Evolutionary conservation across 805 yeast species (phyloP).

Genomic region (Sugiyamaella floridensis): DNA sequence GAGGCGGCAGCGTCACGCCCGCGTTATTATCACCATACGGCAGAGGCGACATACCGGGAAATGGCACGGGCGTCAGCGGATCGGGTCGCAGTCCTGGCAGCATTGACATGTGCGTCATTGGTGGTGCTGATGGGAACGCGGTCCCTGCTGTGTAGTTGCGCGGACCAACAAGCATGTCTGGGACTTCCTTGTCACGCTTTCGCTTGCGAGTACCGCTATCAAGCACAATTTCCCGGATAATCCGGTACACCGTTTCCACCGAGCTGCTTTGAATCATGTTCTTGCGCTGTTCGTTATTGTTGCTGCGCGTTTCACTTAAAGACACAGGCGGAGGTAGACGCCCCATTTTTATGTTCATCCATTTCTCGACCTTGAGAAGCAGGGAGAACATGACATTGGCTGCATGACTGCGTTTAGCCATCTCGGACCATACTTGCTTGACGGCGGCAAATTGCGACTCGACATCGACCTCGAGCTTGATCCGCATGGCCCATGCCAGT

Average conservation of each 20-base stretch:
- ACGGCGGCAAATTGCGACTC: slow-evolving; percentile 22
- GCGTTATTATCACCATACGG: background rate
- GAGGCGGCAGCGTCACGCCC: background rate
- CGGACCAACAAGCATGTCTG: background rate
- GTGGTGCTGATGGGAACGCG: too few relatives aligned
- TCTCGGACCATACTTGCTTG: slow-evolving; percentile 22
- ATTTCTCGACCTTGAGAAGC: slow-evolving; percentile 7
- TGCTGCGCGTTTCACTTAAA: background rate
- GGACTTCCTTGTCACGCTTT: background rate
- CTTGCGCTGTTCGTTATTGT: background rate
- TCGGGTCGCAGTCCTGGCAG: background rate
- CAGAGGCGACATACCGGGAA: background rate
- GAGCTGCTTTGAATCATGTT: slow-evolving; percentile 1
- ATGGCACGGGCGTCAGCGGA: background rate
- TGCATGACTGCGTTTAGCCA: background rate
- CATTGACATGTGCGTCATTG: background rate
- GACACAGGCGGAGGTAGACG: background rate
- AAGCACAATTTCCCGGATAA: slow-evolving; percentile 5
- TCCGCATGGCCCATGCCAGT: slow-evolving; percentile 12
- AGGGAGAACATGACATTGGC: background rate
- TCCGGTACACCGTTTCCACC: slow-evolving; percentile 5
- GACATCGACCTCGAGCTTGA: slow-evolving; percentile 24
- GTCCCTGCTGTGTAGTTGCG: background rate
- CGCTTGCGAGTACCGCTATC: background rate
- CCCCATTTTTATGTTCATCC: slow-evolving; percentile 6